Evolutionary conservation across 2,329 filamentous ascomycete genomes (phyloP).

Genomic region (Biscogniauxia mediterranea): DNA sequence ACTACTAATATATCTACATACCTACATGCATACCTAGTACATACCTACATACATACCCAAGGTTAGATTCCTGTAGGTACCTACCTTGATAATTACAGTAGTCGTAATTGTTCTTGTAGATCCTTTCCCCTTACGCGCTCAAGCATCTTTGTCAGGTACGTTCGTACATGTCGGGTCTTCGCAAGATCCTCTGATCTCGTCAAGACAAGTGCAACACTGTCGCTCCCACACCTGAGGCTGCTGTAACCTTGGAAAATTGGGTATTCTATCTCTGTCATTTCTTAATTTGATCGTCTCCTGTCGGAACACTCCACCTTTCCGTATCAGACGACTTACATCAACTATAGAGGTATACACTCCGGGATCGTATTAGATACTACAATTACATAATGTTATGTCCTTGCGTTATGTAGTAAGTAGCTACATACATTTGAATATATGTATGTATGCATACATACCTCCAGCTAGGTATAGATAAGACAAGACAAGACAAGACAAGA

Average conservation of each 20-base stretch:
- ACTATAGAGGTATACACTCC: background rate
- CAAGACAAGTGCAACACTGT: background rate
- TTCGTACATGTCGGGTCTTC: background rate
- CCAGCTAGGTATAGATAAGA: background rate
- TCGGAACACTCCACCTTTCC: background rate
- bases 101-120: background rate
- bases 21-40: background rate
- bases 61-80: background rate
- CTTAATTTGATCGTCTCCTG: background rate
- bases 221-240: background rate
- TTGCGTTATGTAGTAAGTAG: no score
- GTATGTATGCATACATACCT: no score
- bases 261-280: no score
- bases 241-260: background rate
- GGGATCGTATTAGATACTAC: no score
- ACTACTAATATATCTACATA: no score
- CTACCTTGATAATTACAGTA: background rate
- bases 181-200: background rate
- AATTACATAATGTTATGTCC: no score
- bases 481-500: background rate
- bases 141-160: background rate
- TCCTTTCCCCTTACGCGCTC: background rate
- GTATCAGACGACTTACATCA: background rate
- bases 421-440: no score
- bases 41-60: no score